These are phyloP conservation scores for Botrytis cinerea DNA, from an alignment of 2,329 filamentous ascomycete species.

Conservation along the genomic window DNA sequence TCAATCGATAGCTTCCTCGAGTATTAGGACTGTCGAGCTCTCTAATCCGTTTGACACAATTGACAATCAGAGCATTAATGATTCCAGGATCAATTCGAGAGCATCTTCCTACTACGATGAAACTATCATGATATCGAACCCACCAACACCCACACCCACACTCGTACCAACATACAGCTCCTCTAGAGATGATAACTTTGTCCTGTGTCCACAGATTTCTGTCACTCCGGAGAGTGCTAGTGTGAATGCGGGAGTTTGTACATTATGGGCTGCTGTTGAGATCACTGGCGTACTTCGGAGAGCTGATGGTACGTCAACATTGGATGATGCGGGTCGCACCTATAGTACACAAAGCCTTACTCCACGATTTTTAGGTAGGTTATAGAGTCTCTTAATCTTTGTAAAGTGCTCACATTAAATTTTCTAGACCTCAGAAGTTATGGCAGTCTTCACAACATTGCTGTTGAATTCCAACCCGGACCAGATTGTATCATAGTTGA, in stretches of 20 bases:
- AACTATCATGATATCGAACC: conserved; percentile 16
- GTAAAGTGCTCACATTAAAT: not conserved
- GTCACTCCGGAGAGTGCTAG: conserved; percentile 40
- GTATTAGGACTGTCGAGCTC: conserved; percentile 15
- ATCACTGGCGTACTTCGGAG: conserved; percentile 39
- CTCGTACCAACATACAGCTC: not conserved
- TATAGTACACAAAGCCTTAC: conserved; percentile 9
- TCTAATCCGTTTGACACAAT: conserved; percentile 22
- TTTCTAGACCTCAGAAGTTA: conserved; percentile 29
- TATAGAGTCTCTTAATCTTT: not conserved
- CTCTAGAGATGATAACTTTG: conserved; percentile 21
- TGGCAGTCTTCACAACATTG: conserved; percentile 39
- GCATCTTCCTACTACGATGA: conserved; percentile 26
- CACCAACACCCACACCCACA: not conserved
- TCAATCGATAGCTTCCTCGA: conserved; percentile 13
- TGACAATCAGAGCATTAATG: conserved; percentile 31
- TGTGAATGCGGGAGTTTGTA: conserved; percentile 38
- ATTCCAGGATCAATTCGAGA: conserved; percentile 30
- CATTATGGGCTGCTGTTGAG: conserved; percentile 44
- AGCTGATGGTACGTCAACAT: conserved; percentile 29
- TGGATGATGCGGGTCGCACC: conserved; percentile 5
- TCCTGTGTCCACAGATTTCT: conserved; percentile 39
- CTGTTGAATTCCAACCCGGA: conserved; percentile 36
- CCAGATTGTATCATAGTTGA: conserved; percentile 36
- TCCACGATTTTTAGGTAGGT: conserved; percentile 21